phyloP scores from a whole-genome alignment of 2,329 filamentous ascomycete species.

The Cercospora zeina region DNA sequence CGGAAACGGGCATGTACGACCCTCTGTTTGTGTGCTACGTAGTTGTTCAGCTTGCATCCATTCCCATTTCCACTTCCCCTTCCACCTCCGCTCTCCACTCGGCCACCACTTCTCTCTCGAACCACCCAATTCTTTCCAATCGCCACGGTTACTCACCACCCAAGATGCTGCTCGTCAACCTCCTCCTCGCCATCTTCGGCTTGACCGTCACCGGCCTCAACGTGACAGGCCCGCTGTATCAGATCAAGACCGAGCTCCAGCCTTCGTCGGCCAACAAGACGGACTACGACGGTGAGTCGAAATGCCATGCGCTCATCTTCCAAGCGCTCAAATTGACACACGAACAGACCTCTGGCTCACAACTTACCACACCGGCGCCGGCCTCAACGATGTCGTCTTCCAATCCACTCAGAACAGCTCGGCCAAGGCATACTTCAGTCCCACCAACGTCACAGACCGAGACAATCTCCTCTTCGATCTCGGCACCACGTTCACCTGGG shows the following conservation, averaged over 20 bases:
- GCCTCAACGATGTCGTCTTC: conserved; percentile 37
- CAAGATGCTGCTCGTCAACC: conserved; percentile 25
- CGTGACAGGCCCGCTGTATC: conserved; percentile 32
- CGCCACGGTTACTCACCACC: conserved; percentile 2
- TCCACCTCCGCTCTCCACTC: not conserved
- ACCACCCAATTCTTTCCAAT: not conserved
- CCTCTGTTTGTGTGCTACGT: not conserved
- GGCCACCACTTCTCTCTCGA: not conserved
- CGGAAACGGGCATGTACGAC: not conserved
- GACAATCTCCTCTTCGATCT: conserved; percentile 39
- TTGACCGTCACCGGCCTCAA: conserved; percentile 32
- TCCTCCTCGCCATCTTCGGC: conserved; percentile 26
- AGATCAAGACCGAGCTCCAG: conserved; percentile 34
- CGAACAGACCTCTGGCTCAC: conserved; percentile 34
- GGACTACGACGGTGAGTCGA: not conserved
- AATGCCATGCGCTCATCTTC: not conserved
- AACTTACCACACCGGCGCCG: conserved; percentile 37
- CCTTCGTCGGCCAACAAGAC: not conserved
- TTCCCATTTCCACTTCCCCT: not conserved
- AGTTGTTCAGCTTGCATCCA: not conserved
- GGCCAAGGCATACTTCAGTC: conserved; percentile 34
- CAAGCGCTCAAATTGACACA: not conserved
- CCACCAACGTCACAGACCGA: conserved; percentile 31
- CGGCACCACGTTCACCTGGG: conserved; percentile 36
- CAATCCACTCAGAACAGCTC: conserved; percentile 19